These are phyloP conservation scores for Penicillium cataractarum DNA, from an alignment of 495 filamentous ascomycete genomes.

Conservation along the genomic window DNA sequence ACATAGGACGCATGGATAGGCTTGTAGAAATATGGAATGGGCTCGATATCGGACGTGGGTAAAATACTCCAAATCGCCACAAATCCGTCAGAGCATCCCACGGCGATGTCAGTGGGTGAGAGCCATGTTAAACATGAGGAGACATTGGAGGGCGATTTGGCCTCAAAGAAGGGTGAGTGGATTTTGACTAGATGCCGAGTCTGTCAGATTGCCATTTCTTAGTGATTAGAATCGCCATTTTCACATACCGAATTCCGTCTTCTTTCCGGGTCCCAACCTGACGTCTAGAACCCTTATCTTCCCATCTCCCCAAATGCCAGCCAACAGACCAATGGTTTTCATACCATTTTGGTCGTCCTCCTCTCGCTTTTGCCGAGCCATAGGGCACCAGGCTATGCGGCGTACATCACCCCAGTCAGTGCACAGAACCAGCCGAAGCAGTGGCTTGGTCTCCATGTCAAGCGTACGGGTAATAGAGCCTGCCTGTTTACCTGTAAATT, in stretches of 20 bases:
- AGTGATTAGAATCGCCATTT: neutral
- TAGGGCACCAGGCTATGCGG: constrained; percentile 66
- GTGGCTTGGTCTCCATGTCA: constrained; percentile 43
- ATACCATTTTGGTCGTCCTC: constrained; percentile 37
- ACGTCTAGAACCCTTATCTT: constrained; percentile 62
- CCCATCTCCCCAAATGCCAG: constrained; percentile 65
- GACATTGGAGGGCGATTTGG: constrained; percentile 51
- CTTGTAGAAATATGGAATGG: constrained; percentile 57
- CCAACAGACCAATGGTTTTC: constrained; percentile 60
- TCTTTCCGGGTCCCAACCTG: constrained; percentile 35
- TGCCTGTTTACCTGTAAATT: constrained; percentile 46
- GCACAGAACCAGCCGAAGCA: constrained; percentile 57
- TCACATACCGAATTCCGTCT: constrained; percentile 43
- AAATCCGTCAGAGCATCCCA: constrained; percentile 64
- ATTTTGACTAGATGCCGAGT: constrained; percentile 45
- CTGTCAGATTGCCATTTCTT: neutral
- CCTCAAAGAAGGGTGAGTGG: constrained; percentile 56
- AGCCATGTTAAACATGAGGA: constrained; percentile 67
- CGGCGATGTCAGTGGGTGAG: constrained; percentile 61
- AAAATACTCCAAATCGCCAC: constrained; percentile 61
- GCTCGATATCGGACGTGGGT: constrained; percentile 29
- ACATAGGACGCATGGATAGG: constrained; percentile 65
- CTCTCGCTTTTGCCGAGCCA: constrained; percentile 42
- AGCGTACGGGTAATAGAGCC: constrained; percentile 36
- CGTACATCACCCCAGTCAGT: constrained; percentile 65